Conservation (phyloP, 179 eudicot species). For the Actinidia chinensis region DNA sequence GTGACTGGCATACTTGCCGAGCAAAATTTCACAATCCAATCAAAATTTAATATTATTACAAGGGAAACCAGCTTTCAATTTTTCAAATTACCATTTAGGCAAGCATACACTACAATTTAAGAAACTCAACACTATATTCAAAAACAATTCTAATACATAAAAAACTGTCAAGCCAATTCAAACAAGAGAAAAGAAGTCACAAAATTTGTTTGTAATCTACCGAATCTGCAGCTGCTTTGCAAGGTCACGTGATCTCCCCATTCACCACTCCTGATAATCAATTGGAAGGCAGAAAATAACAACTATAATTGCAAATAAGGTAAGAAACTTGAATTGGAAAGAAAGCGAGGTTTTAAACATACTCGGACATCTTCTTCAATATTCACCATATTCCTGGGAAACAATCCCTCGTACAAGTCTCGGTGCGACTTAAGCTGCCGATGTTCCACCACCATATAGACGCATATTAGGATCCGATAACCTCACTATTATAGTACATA, state of each 20-base stretch:
- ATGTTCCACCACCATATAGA: constrained; percentile 9
- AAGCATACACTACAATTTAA: too few species aligned
- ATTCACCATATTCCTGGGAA: constrained; percentile 61
- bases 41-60: too few species aligned
- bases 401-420: constrained; percentile 60
- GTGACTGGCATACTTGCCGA: too few species aligned
- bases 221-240: constrained; percentile 80
- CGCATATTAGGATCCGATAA: constrained; percentile 3
- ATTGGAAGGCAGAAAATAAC: constrained; percentile 13
- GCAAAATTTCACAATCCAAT: too few species aligned
- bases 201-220: constrained; percentile 28
- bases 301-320: neutral
- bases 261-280: constrained; percentile 53
- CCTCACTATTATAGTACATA: neutral
- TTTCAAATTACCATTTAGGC: too few species aligned
- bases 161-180: neutral
- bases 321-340: neutral
- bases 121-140: too few species aligned
- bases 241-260: constrained; percentile 82
- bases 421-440: constrained; percentile 56
- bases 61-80: too few species aligned
- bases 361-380: constrained; percentile 65
- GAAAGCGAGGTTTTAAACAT: neutral
- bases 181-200: neutral
- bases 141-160: neutral